Evolutionary conservation across 164 flowering plant genomes (phyloP).

Genomic region (Piper longum): DNA sequence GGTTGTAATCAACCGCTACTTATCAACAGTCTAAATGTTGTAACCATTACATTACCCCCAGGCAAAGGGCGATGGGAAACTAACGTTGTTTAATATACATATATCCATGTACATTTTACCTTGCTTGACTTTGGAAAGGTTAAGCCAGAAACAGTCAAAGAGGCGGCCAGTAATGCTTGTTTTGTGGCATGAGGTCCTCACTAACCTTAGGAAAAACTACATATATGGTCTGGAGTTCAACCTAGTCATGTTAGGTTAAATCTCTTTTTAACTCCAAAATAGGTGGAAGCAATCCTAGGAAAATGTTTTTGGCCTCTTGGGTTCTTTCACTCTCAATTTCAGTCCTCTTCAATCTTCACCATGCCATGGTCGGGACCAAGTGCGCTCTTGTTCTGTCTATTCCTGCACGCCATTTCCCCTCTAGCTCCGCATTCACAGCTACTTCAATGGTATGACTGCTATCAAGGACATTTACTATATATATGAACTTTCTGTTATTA

Average conservation of each 20-base stretch:
- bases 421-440: too few species aligned
- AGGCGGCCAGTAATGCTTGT: constrained; percentile 5
- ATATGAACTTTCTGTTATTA: too few species aligned
- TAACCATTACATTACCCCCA: constrained; percentile 4
- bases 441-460: too few species aligned
- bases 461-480: too few species aligned
- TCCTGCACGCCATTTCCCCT: background rate
- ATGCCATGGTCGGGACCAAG: constrained; percentile 8
- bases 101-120: constrained; percentile 1
- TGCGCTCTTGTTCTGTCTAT: background rate
- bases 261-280: background rate
- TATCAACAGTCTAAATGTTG: background rate
- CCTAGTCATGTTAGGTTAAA: background rate
- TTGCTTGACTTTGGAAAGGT: constrained; percentile 9
- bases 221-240: constrained; percentile 8
- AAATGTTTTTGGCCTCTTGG: constrained; percentile 11
- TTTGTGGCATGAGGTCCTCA: constrained; percentile 11
- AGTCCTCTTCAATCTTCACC: background rate
- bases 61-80: constrained; percentile 5
- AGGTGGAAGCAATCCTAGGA: constrained; percentile 1
- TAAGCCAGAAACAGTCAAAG: constrained; percentile 4
- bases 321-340: background rate
- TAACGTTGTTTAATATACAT: background rate
- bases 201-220: constrained; percentile 5
- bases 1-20: background rate